Percentiles rank a stretch among this genome's conserved stretches.
Conservation (phyloP, 2,329 filamentous ascomycete genomes). For the Colletotrichum sp. region DNA sequence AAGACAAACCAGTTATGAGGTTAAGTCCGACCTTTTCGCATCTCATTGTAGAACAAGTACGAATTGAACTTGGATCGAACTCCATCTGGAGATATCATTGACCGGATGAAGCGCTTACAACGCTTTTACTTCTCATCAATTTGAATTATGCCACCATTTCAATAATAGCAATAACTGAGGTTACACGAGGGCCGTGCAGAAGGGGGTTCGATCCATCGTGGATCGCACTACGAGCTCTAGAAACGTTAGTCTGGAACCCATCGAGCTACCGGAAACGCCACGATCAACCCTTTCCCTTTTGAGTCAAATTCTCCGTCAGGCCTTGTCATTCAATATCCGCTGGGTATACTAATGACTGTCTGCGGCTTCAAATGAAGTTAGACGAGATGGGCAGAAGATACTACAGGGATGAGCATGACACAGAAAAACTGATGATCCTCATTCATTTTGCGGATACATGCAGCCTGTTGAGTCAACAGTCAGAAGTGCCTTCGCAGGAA, state of each 20-base stretch:
- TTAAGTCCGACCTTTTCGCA: fast-evolving
- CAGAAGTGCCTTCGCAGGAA: neutral
- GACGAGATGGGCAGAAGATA: neutral
- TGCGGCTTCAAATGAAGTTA: neutral
- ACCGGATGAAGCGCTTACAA: neutral
- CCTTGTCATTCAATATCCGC: neutral
- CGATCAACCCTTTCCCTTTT: neutral
- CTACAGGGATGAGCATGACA: neutral
- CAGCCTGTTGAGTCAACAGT: neutral
- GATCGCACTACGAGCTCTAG: neutral
- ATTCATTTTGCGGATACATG: neutral
- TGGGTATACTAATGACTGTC: neutral
- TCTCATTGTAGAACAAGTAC: neutral
- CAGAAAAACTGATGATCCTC: neutral
- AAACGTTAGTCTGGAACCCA: neutral
- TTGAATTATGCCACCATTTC: fast-evolving
- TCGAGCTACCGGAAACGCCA: neutral
- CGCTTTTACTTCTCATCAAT: neutral
- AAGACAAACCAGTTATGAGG: fast-evolving
- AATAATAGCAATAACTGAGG: neutral
- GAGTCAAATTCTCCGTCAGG: neutral
- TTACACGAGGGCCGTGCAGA: neutral
- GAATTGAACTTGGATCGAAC: neutral
- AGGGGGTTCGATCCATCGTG: neutral
- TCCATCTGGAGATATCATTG: neutral